phyloP scores from a whole-genome alignment of 2,329 filamentous ascomycete species.

The Clonostachys chloroleuca region DNA sequence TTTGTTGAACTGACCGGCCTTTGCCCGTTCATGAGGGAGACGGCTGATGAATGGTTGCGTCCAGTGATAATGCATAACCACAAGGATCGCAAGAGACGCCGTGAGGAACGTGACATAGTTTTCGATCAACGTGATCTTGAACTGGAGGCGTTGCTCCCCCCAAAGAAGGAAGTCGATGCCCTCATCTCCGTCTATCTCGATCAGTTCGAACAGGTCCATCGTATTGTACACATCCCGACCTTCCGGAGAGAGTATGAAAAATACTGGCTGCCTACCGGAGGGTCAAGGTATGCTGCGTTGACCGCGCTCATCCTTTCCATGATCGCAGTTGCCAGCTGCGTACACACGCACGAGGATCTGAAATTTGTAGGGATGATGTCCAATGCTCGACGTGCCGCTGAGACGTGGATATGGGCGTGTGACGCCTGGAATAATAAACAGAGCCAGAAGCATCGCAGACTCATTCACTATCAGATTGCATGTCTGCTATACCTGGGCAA shows the following conservation, averaged over 20 bases:
- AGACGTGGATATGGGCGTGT: constrained; percentile 51
- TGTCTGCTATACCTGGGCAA: constrained; percentile 58
- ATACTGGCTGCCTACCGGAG: constrained; percentile 44
- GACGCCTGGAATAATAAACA: constrained; percentile 50
- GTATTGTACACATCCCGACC: constrained; percentile 55
- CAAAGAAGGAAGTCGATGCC: constrained; percentile 41
- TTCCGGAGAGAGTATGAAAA: constrained; percentile 50
- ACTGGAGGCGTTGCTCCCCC: constrained; percentile 45
- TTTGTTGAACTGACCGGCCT: constrained; percentile 54
- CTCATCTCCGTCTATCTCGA: constrained; percentile 46
- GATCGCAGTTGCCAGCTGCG: constrained; percentile 54
- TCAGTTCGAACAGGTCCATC: constrained; percentile 50
- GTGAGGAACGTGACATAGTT: constrained; percentile 44
- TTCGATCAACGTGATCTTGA: constrained; percentile 41
- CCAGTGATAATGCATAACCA: constrained; percentile 50
- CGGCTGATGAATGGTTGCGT: constrained; percentile 55
- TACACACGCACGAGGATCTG: constrained; percentile 45
- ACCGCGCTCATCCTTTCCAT: constrained; percentile 56
- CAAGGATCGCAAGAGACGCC: constrained; percentile 51
- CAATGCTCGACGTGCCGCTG: constrained; percentile 47
- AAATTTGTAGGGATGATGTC: constrained; percentile 56
- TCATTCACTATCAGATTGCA: constrained; percentile 57
- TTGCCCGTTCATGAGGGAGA: constrained; percentile 58
- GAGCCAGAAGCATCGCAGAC: constrained; percentile 56
- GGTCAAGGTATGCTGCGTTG: constrained; percentile 44